phyloP scores from a whole-genome alignment of 768 basidiomycete species.

The Leccinum variicolor region DNA sequence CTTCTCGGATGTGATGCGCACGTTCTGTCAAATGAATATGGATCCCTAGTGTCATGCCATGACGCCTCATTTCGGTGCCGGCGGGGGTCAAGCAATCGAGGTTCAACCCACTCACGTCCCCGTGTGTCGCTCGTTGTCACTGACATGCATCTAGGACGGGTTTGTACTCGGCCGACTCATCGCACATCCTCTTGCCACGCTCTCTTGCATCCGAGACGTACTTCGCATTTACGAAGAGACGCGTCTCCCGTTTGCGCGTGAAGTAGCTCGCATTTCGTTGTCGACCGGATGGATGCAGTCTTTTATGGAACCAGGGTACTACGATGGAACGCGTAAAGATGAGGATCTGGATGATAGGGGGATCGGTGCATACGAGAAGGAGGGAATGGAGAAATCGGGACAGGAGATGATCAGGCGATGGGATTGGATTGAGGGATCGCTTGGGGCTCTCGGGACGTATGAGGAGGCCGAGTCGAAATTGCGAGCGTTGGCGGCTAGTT shows the following conservation, averaged over 20 bases:
- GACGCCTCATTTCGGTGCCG: constrained; percentile 22
- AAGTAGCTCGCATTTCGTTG: constrained; percentile 15
- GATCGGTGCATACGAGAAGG: constrained; percentile 9
- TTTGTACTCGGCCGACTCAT: constrained; percentile 23
- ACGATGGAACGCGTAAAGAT: constrained; percentile 17
- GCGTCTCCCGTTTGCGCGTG: constrained; percentile 13
- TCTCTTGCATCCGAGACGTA: not conserved
- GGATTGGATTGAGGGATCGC: constrained; percentile 11
- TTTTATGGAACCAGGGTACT: constrained; percentile 19
- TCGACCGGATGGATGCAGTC: not conserved
- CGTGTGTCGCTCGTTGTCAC: not conserved
- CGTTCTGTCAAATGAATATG: not conserved
- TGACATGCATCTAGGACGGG: constrained; percentile 10
- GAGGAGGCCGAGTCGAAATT: constrained; percentile 14
- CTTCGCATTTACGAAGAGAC: constrained; percentile 12
- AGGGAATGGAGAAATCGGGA: constrained; percentile 15
- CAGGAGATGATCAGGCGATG: constrained; percentile 13
- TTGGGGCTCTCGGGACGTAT: constrained; percentile 13
- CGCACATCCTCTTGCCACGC: constrained; percentile 16
- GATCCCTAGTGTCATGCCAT: constrained; percentile 23
- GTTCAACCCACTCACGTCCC: not conserved
- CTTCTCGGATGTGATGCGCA: not conserved
- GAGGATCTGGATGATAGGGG: constrained; percentile 9
- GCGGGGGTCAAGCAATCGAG: constrained; percentile 28
- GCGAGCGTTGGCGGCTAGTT: not conserved